A percentile compares a stretch with the other conserved stretches of the same genome.
Conservation (phyloP, 805 yeast species). For the Zygosaccharomyces lentus region DNA sequence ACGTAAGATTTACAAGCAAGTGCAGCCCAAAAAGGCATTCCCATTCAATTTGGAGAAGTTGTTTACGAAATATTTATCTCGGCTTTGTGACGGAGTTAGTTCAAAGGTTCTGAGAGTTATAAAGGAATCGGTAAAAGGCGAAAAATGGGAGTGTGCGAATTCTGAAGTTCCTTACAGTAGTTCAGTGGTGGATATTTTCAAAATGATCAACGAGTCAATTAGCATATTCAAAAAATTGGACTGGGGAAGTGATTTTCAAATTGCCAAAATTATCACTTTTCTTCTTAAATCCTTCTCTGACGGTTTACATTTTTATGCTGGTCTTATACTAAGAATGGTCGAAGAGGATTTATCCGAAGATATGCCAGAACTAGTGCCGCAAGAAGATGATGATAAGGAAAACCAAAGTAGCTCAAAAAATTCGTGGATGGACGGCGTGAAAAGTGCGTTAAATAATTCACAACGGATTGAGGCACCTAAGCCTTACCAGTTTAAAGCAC, state of each 20-base stretch:
- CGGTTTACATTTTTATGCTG: slow-evolving; percentile 51
- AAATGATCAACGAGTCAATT: slow-evolving; percentile 55
- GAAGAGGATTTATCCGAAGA: slow-evolving; percentile 38
- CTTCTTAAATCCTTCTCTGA: slow-evolving; percentile 61
- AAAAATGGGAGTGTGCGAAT: slow-evolving; percentile 52
- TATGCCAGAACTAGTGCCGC: slow-evolving; percentile 3
- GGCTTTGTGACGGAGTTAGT: slow-evolving; percentile 43
- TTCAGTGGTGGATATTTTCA: slow-evolving; percentile 65
- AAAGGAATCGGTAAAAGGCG: slow-evolving; percentile 52
- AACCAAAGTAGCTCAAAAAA: slow-evolving; percentile 29
- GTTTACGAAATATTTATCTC: slow-evolving; percentile 45
- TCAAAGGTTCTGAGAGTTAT: slow-evolving; percentile 46
- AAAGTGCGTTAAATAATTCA: slow-evolving; percentile 43
- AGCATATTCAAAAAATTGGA: slow-evolving; percentile 52
- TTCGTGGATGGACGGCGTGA: slow-evolving; percentile 50
- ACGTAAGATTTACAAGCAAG: slow-evolving; percentile 48
- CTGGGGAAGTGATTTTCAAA: slow-evolving; percentile 64
- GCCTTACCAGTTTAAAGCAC: slow-evolving; percentile 54
- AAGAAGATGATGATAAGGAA: slow-evolving; percentile 19
- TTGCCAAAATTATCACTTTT: slow-evolving; percentile 56
- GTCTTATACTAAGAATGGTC: slow-evolving; percentile 35
- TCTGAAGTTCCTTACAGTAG: slow-evolving; percentile 45
- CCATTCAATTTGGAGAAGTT: slow-evolving; percentile 53
- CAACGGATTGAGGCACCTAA: slow-evolving; percentile 40
- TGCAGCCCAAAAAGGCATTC: slow-evolving; percentile 40